Conservation (phyloP, 306 rosid species). For the Hippophae rhamnoides region DNA sequence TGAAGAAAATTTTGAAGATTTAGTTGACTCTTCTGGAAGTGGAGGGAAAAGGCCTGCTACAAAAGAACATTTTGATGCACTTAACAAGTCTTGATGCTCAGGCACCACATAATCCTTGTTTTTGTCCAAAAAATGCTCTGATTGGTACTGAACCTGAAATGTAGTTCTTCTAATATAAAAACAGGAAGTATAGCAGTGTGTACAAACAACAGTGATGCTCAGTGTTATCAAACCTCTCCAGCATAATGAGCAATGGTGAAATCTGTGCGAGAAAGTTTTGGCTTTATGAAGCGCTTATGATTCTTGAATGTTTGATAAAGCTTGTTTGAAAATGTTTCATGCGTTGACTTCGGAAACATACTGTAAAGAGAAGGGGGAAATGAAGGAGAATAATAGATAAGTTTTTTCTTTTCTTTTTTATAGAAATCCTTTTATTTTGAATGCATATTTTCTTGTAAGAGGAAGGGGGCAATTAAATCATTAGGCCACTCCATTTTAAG, state of each 20-base stretch:
- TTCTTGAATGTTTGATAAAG: constrained; percentile 88
- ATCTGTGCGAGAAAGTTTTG: constrained; percentile 93
- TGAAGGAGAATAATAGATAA: too few species aligned
- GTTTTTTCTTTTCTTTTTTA: too few species aligned
- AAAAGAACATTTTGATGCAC: constrained; percentile 80
- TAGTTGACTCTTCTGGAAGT: constrained; percentile 77
- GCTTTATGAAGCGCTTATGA: constrained; percentile 92
- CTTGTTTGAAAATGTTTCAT: constrained; percentile 97
- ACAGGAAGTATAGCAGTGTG: constrained; percentile 7
- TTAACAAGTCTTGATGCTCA: constrained; percentile 90
- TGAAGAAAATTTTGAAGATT: constrained; percentile 95
- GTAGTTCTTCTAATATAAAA: constrained; percentile 26
- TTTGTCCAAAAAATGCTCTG: constrained; percentile 93
- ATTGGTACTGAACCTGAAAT: constrained; percentile 78
- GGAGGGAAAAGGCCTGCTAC: constrained; percentile 98
- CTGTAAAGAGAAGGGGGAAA: constrained; percentile 42
- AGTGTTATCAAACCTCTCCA: constrained; percentile 65
- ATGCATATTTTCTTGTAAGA: not conserved
- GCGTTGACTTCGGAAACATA: constrained; percentile 99
- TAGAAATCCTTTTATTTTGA: too few species aligned
- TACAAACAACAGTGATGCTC: constrained; percentile 13
- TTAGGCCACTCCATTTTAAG: constrained; percentile 9
- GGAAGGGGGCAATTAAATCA: constrained; percentile 14
- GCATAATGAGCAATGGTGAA: constrained; percentile 87
- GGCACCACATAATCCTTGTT: constrained; percentile 98